These are phyloP conservation scores for Oidium heveae DNA, from an alignment of 2,329 filamentous ascomycete genomes.

Conservation along the genomic window DNA sequence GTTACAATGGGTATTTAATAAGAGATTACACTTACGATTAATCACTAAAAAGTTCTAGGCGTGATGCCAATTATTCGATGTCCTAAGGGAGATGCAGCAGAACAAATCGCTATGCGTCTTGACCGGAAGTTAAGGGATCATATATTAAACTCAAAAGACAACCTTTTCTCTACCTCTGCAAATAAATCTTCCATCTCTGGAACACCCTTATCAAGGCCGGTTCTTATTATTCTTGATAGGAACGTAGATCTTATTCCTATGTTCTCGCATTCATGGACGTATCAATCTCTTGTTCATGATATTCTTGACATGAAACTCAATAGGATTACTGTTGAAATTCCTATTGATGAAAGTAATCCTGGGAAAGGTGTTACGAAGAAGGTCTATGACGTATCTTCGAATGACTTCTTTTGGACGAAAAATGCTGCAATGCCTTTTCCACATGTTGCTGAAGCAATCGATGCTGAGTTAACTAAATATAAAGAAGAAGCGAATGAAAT, in stretches of 20 bases:
- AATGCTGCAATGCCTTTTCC: slow-evolving; percentile 83
- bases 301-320: slow-evolving; percentile 65
- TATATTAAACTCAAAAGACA: slow-evolving; percentile 92
- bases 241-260: slow-evolving; percentile 92
- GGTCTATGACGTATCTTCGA: slow-evolving; percentile 68
- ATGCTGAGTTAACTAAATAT: slow-evolving; percentile 77
- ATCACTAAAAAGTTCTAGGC: slow-evolving; percentile 22
- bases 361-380: slow-evolving; percentile 59
- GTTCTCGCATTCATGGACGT: slow-evolving; percentile 89
- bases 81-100: slow-evolving; percentile 75
- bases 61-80: slow-evolving; percentile 89
- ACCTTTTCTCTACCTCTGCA: slow-evolving; percentile 48
- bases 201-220: slow-evolving; percentile 53
- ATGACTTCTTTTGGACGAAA: slow-evolving; percentile 90
- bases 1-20: slow-evolving; percentile 67
- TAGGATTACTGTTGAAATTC: slow-evolving; percentile 74
- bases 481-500: slow-evolving; percentile 88
- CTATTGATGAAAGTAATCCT: slow-evolving; percentile 51
- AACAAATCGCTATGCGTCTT: slow-evolving; percentile 81
- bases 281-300: slow-evolving; percentile 64
- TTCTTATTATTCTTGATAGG: slow-evolving; percentile 79
- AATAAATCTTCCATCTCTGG: slow-evolving; percentile 31
- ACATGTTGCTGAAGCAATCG: slow-evolving; percentile 88
- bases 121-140: slow-evolving; percentile 92
- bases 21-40: neutral